phyloP scores from a whole-genome alignment of 1,139 yeast species.

The Magnusiomyces suaveolens region DNA sequence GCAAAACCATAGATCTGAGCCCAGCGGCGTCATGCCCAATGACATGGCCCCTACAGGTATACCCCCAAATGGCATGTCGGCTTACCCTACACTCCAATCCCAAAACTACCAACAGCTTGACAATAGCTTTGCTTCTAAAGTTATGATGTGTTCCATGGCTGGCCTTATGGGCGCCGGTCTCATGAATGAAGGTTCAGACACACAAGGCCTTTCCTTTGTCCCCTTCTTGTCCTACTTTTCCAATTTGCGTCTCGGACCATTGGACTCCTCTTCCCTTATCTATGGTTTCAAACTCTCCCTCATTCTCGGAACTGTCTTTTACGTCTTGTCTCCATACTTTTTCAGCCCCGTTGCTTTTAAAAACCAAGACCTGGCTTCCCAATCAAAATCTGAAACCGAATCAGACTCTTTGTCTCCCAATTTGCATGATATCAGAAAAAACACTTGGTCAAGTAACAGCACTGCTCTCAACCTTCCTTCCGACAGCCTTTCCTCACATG shows the following conservation, averaged over 20 bases:
- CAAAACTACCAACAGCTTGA: constrained; percentile 15
- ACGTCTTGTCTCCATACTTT: constrained; percentile 22
- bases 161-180: constrained; percentile 33
- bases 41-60: constrained; percentile 17
- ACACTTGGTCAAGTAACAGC: constrained; percentile 27
- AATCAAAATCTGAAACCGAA: neutral
- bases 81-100: neutral
- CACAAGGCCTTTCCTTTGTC: constrained; percentile 29
- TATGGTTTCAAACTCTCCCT: constrained; percentile 22
- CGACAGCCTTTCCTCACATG: constrained; percentile 8
- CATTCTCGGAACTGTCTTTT: constrained; percentile 27
- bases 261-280: constrained; percentile 15
- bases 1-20: neutral
- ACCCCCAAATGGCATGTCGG: neutral
- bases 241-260: constrained; percentile 11
- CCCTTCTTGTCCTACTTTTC: constrained; percentile 22
- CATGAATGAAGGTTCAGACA: constrained; percentile 23
- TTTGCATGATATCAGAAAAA: constrained; percentile 14
- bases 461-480: constrained; percentile 20
- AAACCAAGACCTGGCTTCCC: neutral
- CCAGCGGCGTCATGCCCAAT: neutral
- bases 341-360: neutral
- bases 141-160: constrained; percentile 34
- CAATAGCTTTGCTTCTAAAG: constrained; percentile 22
- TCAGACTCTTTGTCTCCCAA: neutral